phyloP scores from a whole-genome alignment of 225 moss, liverwort and hornwort species.

The Polytrichum commune region DNA sequence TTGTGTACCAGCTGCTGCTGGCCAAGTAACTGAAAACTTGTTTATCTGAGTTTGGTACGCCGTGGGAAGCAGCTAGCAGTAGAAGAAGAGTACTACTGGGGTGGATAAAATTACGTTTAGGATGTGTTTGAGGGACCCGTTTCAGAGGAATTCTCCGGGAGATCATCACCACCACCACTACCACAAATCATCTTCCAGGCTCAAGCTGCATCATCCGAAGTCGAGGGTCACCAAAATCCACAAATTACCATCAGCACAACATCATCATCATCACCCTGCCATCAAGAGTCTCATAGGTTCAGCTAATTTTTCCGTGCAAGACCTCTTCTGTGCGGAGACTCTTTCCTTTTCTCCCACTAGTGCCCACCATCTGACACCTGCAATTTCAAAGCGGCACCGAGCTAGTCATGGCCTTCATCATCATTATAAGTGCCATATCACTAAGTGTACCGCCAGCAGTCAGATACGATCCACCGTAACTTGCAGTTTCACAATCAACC shows the following conservation, averaged over 20 bases:
- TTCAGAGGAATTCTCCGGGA: constrained; percentile 4
- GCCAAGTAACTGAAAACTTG: no score
- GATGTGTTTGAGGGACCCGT: constrained; percentile 8
- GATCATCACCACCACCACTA: no score
- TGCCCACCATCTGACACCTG: background rate
- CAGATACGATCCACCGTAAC: constrained; percentile 1
- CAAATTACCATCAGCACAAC: no score
- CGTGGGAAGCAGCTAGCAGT: no score
- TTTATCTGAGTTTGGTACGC: no score
- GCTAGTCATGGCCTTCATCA: background rate
- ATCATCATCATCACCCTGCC: no score
- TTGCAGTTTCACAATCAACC: constrained; percentile 7
- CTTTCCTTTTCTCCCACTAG: background rate
- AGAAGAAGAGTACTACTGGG: no score
- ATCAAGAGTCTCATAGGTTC: no score
- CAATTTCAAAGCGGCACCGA: background rate
- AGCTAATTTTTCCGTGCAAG: no score
- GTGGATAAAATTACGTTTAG: background rate
- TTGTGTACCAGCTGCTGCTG: no score
- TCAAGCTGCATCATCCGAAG: constrained; percentile 8
- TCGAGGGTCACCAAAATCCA: no score
- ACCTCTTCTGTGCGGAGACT: background rate
- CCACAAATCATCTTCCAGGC: background rate
- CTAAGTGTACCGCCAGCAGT: background rate
- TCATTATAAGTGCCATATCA: background rate